These are phyloP conservation scores for Rhodotorula kratochvilovae DNA, from an alignment of 768 basidiomycete genomes.

Conservation along the genomic window DNA sequence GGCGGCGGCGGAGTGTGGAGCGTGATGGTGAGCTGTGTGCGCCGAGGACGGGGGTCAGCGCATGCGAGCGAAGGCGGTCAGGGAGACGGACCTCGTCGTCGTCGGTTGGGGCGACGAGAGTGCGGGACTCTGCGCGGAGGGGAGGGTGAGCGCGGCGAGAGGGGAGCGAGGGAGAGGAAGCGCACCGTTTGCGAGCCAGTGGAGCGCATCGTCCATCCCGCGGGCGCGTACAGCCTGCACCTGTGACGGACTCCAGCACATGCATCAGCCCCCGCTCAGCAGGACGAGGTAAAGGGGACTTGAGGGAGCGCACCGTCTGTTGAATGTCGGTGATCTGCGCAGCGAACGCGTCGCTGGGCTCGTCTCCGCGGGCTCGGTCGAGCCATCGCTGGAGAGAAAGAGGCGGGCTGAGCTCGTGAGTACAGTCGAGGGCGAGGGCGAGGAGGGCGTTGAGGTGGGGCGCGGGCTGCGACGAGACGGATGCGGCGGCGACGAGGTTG, in stretches of 20 bases:
- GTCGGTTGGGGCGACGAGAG: constrained; percentile 9
- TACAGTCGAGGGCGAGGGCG: constrained; percentile 75
- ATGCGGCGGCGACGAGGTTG: constrained; percentile 63
- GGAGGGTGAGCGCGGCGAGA: no score
- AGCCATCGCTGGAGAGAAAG: background rate
- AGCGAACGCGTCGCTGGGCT: background rate
- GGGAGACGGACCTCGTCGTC: constrained; percentile 32
- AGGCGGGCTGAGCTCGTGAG: constrained; percentile 61
- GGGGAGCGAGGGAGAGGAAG: background rate
- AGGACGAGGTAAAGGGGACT: background rate
- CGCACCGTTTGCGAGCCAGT: constrained; percentile 13
- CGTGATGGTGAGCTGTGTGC: background rate
- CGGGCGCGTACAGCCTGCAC: background rate
- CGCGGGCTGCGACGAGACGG: constrained; percentile 49
- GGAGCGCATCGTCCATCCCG: constrained; percentile 1
- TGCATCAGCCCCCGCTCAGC: no score
- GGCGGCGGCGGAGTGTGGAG: background rate
- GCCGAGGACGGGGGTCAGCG: background rate
- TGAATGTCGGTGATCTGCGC: background rate
- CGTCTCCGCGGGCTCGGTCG: background rate
- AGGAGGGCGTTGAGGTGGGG: constrained; percentile 54
- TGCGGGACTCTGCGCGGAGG: constrained; percentile 1
- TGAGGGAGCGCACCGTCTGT: no score
- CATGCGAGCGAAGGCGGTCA: no score
- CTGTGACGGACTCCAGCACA: no score